phyloP scores from a whole-genome alignment of 352 stramenopile genomes.

The Pythium pyrilobum region DNA sequence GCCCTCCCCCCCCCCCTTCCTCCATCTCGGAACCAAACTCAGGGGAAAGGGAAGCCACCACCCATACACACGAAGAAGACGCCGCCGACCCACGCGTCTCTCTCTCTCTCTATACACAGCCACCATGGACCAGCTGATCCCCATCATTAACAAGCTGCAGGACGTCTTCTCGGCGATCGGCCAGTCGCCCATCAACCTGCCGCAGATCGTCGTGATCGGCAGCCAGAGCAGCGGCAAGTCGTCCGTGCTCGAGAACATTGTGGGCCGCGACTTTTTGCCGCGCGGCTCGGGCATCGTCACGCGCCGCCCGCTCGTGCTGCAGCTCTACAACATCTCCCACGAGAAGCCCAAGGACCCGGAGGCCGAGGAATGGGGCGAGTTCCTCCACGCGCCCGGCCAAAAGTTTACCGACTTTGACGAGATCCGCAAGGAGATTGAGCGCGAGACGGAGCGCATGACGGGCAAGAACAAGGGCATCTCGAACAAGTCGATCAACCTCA shows the following conservation, averaged over 20 bases:
- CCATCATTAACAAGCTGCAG: constrained; percentile 99
- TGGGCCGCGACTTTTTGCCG: constrained; percentile 94
- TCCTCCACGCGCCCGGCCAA: constrained; percentile 94
- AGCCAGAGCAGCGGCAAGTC: constrained; percentile 97
- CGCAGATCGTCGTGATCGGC: constrained; percentile 98
- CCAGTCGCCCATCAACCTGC: constrained; percentile 94
- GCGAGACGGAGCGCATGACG: constrained; percentile 95
- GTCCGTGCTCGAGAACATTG: constrained; percentile 94
- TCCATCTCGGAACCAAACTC: too few species aligned
- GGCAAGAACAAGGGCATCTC: constrained; percentile 98
- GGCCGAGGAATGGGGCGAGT: constrained; percentile 96
- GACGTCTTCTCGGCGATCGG: constrained; percentile 97
- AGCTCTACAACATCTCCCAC: constrained; percentile 93
- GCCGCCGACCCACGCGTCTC: not conserved
- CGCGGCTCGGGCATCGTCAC: constrained; percentile 98
- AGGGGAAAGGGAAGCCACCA: too few species aligned
- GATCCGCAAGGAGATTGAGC: constrained; percentile 97
- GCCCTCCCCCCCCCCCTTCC: too few species aligned
- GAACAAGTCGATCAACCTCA: constrained; percentile 98
- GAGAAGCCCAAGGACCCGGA: constrained; percentile 12
- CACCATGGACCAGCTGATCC: constrained; percentile 99
- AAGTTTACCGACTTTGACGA: constrained; percentile 97
- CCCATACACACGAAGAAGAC: not conserved
- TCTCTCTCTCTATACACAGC: not conserved
- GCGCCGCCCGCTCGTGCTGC: constrained; percentile 95